Conservation (phyloP, 371 early-diverging fungal genomes). For the Encephalitozoon intestinalis region DNA sequence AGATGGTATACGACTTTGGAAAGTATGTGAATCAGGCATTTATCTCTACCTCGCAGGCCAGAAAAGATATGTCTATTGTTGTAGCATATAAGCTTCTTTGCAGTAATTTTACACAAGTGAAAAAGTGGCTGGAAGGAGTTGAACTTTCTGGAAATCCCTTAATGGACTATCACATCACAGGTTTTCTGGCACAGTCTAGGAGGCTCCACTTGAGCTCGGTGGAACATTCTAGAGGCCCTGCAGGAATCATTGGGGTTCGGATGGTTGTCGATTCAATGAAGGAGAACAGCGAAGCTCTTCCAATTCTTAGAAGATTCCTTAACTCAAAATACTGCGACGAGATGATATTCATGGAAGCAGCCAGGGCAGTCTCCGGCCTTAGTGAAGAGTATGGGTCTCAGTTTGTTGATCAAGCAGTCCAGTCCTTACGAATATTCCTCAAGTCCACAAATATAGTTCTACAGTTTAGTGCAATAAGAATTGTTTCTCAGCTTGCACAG, state of each 20-base stretch:
- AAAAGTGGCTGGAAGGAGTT: conserved; percentile 27
- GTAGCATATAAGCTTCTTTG: conserved; percentile 21
- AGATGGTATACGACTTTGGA: conserved; percentile 56
- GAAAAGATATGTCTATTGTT: conserved; percentile 39
- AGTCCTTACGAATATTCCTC: conserved; percentile 44
- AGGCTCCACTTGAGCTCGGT: conserved; percentile 16
- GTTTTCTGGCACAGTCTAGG: conserved; percentile 21
- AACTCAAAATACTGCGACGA: conserved; percentile 16
- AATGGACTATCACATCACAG: conserved; percentile 34
- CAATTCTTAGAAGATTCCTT: conserved; percentile 10
- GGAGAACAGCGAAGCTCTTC: not conserved
- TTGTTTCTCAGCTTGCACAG: conserved; percentile 34
- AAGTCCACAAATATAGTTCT: conserved; percentile 21
- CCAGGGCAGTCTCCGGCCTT: conserved; percentile 16
- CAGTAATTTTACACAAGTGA: conserved; percentile 33
- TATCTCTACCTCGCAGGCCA: conserved; percentile 21
- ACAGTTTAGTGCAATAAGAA: conserved; percentile 51
- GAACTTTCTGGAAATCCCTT: conserved; percentile 35
- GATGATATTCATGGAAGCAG: conserved; percentile 41
- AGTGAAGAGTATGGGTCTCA: conserved; percentile 28
- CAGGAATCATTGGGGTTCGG: conserved; percentile 21
- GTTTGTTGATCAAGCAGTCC: conserved; percentile 37
- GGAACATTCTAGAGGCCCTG: not conserved
- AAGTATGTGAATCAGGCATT: conserved; percentile 53
- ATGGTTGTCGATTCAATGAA: not conserved